A percentile compares a stretch with the other conserved stretches of the same genome.
Evolutionary conservation across 768 basidiomycete species (phyloP).

Genomic region (Phanerochaete carnosa): DNA sequence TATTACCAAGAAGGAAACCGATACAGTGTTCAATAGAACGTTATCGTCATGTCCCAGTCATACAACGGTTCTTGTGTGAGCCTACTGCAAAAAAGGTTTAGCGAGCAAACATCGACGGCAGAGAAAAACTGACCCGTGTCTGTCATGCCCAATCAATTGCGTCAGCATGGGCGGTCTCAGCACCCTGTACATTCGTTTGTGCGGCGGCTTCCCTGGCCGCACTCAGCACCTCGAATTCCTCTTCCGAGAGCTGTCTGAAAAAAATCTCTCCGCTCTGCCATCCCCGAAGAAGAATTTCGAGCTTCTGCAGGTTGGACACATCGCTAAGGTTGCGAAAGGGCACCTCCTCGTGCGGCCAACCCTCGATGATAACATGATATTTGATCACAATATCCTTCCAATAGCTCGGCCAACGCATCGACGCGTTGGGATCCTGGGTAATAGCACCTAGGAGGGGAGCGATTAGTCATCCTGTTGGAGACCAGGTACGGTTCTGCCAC

Average conservation of each 20-base stretch:
- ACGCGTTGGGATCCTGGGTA: slow-evolving; percentile 21
- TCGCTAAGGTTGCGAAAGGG: slow-evolving; percentile 28
- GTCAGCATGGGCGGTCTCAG: background rate
- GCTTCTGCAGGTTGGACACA: slow-evolving; percentile 24
- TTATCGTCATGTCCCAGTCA: background rate
- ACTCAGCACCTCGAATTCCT: slow-evolving; percentile 16
- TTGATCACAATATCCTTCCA: slow-evolving; percentile 24
- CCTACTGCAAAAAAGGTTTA: background rate
- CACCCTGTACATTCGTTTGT: background rate
- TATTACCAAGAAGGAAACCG: background rate
- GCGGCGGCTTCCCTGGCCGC: slow-evolving; percentile 7
- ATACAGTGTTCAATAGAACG: background rate
- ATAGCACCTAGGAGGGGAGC: slow-evolving; percentile 15
- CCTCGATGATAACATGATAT: slow-evolving; percentile 26
- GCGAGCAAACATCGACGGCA: background rate
- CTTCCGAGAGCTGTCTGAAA: slow-evolving; percentile 21
- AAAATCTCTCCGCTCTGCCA: slow-evolving; percentile 21
- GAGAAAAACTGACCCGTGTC: background rate
- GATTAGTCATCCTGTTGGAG: background rate
- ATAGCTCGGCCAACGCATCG: slow-evolving; percentile 25
- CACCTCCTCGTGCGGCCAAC: slow-evolving; percentile 24
- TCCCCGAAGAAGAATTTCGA: slow-evolving; percentile 24
- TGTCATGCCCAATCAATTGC: background rate
- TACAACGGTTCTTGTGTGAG: background rate
- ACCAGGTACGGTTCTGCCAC: background rate